Evolutionary conservation across 2,329 filamentous ascomycete species (phyloP).

Genomic region (Fusarium sp.): DNA sequence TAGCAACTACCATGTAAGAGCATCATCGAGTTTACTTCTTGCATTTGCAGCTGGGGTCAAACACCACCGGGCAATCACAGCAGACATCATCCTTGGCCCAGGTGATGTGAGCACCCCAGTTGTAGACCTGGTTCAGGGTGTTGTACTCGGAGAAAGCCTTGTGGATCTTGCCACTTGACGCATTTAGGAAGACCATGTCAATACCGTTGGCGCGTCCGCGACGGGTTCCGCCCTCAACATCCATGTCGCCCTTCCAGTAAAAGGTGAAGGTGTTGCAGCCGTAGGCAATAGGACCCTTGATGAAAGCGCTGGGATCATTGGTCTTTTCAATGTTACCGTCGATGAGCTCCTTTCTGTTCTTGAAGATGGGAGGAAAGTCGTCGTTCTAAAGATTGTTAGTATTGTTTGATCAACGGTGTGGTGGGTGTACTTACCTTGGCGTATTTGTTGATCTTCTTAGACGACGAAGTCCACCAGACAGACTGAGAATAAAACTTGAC

Average conservation of each 20-base stretch:
- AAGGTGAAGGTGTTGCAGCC: conserved; percentile 44
- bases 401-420: neutral
- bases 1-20: neutral
- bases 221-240: conserved; percentile 13
- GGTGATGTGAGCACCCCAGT: conserved; percentile 40
- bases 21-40: conserved; percentile 1
- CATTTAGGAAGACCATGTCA: conserved; percentile 40
- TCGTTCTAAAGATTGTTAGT: conserved; percentile 17
- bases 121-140: conserved; percentile 43
- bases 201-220: conserved; percentile 38
- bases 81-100: conserved; percentile 38
- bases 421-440: conserved; percentile 13
- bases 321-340: conserved; percentile 18
- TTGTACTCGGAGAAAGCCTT: conserved; percentile 43
- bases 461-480: conserved; percentile 37
- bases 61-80: conserved; percentile 40
- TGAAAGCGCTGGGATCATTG: conserved; percentile 30
- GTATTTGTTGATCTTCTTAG: conserved; percentile 32
- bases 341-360: conserved; percentile 33
- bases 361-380: conserved; percentile 38
- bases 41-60: conserved; percentile 37
- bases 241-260: conserved; percentile 45
- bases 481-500: conserved; percentile 40
- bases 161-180: conserved; percentile 26
- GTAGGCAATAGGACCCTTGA: conserved; percentile 35